Evolutionary conservation across 306 rosid genomes (phyloP), one percentile per base, ranked within the genome.

Genomic region (Glycine latifolia): DNA sequence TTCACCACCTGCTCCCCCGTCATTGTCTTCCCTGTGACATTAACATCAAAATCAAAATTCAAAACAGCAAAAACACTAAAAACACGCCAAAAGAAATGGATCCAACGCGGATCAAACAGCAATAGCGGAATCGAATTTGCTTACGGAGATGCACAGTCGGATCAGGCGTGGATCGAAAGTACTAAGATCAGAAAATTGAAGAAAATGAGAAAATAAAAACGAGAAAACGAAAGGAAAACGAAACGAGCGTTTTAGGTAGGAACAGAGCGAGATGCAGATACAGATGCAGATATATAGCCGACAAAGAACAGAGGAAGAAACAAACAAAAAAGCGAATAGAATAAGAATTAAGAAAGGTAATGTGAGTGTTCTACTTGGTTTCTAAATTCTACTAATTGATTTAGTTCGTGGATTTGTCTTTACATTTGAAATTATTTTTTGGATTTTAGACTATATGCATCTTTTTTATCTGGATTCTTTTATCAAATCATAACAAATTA

Each of bases 1-100:
- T 87, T 92, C 73, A 71, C 81, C 79, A 87, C 90, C 81, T 71
- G 84, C 85, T 90, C 89, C 81, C 84, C 88, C 82, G 89, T 89
- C 92, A 90, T 91, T 80, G 75, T 17, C 72, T 15, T 81, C 78
- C 60, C 71, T 82, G 72, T 74, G 53, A 52, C 70, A 58, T 75
- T 58, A 14, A 55, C 50, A 26, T 43, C 11, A 71, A 66, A 85
- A 71, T 43, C 9, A 71, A 59, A 85, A 71, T 63, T 81, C 54
- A 60, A 75, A 50, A 0, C 3, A 14, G 41, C 1, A 3, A 16
- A 46, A 41, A 58, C 74, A 13, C 7, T 56, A 41, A 69, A 79
- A 82, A 47, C 31, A 26, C 31, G 31, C 1, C 31, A 26, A 26
- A 26, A 26, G 63, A 43, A 37, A 53, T 12, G 33, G 61, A 56